These are phyloP conservation scores for Eucalyptus cloeziana DNA, from an alignment of 345 rosid genomes.

Conservation along the genomic window DNA sequence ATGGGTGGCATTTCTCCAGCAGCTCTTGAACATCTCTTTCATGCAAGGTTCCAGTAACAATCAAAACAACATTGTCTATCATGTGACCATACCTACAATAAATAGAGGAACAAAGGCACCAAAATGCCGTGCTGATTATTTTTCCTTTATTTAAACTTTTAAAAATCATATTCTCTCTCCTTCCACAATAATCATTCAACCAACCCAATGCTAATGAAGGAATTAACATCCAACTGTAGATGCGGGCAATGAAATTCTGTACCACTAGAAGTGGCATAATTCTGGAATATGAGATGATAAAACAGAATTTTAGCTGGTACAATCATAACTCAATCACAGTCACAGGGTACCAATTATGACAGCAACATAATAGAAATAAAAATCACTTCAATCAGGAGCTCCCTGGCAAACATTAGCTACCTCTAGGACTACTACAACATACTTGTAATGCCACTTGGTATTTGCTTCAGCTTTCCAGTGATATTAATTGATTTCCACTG, in stretches of 20 bases:
- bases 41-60: conserved; percentile 96
- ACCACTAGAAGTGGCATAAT: background rate
- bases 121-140: background rate
- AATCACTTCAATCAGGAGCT: background rate
- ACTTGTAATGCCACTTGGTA: background rate
- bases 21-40: conserved; percentile 99
- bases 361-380: background rate
- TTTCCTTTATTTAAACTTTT: background rate
- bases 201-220: background rate
- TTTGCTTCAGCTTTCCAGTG: background rate
- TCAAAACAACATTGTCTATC: conserved; percentile 99
- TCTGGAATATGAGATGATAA: background rate
- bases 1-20: conserved; percentile 94
- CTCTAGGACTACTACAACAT: background rate
- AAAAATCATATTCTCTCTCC: background rate
- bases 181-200: background rate
- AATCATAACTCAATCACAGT: background rate
- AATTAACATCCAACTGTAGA: background rate
- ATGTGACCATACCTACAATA: conserved; percentile 86
- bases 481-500: background rate
- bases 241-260: background rate
- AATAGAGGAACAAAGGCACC: background rate
- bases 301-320: background rate
- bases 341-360: background rate
- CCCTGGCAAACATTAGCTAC: background rate